Evolutionary conservation across 768 basidiomycete genomes (phyloP).

Genomic region (Tulasnella sp.): DNA sequence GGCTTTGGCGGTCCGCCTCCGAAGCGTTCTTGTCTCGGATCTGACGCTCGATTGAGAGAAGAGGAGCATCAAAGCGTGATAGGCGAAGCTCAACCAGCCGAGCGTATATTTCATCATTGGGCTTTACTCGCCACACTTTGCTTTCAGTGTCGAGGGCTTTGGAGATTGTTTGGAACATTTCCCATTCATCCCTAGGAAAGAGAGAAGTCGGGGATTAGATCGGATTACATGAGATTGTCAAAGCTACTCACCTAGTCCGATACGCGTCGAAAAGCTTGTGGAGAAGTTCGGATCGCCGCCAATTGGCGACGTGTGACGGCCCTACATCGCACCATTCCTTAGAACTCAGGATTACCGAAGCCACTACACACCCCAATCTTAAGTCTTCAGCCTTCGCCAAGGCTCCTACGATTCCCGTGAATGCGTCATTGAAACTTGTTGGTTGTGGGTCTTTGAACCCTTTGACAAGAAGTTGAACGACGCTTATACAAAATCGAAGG

Average conservation of each 20-base stretch:
- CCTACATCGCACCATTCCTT: neutral
- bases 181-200: neutral
- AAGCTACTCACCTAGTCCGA: too few relatives aligned
- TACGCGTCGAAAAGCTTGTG: too few relatives aligned
- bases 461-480: neutral
- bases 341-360: neutral
- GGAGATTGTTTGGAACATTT: neutral
- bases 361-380: neutral
- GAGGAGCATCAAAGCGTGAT: neutral
- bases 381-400: neutral
- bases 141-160: neutral
- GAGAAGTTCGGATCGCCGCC: too few relatives aligned
- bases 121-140: neutral
- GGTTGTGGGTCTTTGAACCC: neutral
- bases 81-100: neutral
- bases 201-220: too few relatives aligned
- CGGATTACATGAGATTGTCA: too few relatives aligned
- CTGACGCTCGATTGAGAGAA: neutral
- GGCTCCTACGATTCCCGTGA: neutral
- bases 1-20: neutral
- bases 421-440: neutral
- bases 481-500: neutral
- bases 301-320: too few relatives aligned
- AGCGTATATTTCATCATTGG: neutral
- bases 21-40: neutral